Evolutionary conservation across 768 basidiomycete genomes (phyloP).

Genomic region (Termitomyces sp.): DNA sequence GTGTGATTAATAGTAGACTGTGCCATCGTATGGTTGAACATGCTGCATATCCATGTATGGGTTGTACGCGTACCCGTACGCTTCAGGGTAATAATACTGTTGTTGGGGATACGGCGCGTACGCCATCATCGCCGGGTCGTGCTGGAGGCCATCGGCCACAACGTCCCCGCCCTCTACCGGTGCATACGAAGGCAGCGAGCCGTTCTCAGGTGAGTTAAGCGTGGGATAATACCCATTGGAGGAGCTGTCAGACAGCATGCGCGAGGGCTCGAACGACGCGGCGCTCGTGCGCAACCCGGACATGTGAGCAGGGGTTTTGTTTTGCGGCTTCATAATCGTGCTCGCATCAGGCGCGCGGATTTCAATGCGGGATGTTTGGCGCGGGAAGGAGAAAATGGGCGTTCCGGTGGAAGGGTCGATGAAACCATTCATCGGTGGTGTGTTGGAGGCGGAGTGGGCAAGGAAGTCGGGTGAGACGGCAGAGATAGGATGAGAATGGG

Average conservation of each 20-base stretch:
- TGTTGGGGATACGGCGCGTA: conserved; percentile 58
- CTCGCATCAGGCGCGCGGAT: conserved; percentile 54
- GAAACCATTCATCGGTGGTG: conserved; percentile 58
- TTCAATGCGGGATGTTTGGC: conserved; percentile 65
- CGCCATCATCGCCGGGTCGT: conserved; percentile 35
- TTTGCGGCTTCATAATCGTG: conserved; percentile 20
- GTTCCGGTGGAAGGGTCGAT: conserved; percentile 60
- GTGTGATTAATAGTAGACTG: conserved; percentile 53
- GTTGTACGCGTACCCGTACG: conserved; percentile 48
- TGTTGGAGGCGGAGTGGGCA: conserved; percentile 44
- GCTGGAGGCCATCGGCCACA: conserved; percentile 8
- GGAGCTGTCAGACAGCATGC: conserved; percentile 15
- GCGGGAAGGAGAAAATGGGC: conserved; percentile 71
- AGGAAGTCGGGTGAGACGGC: conserved; percentile 60
- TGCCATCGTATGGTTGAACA: conserved; percentile 55
- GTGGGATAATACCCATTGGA: conserved; percentile 15
- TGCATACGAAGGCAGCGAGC: conserved; percentile 18
- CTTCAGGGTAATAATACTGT: conserved; percentile 67
- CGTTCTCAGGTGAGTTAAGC: conserved; percentile 7
- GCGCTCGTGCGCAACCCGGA: conserved; percentile 47
- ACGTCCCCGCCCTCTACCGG: conserved; percentile 28
- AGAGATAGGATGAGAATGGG: conserved; percentile 30
- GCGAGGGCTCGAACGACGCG: conserved; percentile 43
- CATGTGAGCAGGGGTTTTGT: conserved; percentile 23
- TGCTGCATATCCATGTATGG: conserved; percentile 68